Evolutionary conservation across 352 stramenopile genomes (phyloP), one percentile per base, ranked within the genome.

Genomic region (Phytophthora vignae): DNA sequence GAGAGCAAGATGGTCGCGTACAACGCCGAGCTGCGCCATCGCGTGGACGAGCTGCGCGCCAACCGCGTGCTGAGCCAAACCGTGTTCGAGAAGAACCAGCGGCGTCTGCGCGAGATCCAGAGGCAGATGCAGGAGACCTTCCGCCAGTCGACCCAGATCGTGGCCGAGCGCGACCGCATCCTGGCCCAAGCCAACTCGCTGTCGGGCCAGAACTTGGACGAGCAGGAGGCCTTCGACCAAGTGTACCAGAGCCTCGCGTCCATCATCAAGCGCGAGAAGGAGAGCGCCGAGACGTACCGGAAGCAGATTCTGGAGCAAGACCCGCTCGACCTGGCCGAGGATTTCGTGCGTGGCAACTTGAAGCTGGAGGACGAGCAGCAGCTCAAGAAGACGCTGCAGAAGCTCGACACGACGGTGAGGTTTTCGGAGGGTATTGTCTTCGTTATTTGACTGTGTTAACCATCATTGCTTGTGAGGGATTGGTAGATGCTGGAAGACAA

Each of bases 81-180:
- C 36, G 84, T 91, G 33, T 95, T 93, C 36, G 85, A 93, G 48
- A 95, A 95, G 82, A 88, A 93, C 60, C 87, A 95, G 67, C 83
- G 81, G 21, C 82, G 83, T 44, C 81, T 95, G 6, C 81, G 82
- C 3, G 87, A 95, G 27, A 84, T 95, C 49, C 85, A 95, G 60
- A 79, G 76, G 22, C 83, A 91, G 70, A 93, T 95, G 84, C 87
- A 95, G 60, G 85, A 92, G 33, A 79, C 67, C 52, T 95, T 95
- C 62, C 81, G 77, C 2, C 63, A 82, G 22, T 90, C 85, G 17
- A 95, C 87, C 9, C 77, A 88, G 29, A 87, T 91, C 52, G 86
- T 93, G 67, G 79, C 83, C 7, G 87, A 95, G 60, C 81, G 87
- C 6, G 87, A 95, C 60, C 77, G 85, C 81, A 84, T 93, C 55